Percentiles rank a stretch among this genome's conserved stretches.
Conservation (phyloP, 2,329 filamentous ascomycete species). For the Lithohypha guttulata region DNA sequence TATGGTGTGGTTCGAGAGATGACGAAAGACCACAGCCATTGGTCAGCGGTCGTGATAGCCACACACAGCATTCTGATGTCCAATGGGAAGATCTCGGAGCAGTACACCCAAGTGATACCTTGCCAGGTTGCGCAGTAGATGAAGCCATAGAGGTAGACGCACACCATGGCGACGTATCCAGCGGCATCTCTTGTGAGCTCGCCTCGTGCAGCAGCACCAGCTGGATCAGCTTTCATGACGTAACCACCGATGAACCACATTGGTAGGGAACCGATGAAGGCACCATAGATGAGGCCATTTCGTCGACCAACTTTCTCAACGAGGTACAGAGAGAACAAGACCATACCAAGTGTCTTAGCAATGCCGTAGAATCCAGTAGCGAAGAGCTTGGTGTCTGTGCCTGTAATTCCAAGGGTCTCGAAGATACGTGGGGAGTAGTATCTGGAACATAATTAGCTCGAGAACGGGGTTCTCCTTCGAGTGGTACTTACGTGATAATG, state of each 20-base stretch:
- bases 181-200: conserved; percentile 50
- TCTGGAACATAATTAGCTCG: no score
- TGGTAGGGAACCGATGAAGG: conserved; percentile 51
- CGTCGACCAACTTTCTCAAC: conserved; percentile 38
- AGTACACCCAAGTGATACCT: conserved; percentile 61
- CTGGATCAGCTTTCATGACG: conserved; percentile 53
- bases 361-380: conserved; percentile 62
- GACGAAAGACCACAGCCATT: conserved; percentile 26
- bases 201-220: conserved; percentile 40
- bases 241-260: conserved; percentile 67
- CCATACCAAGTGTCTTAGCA: conserved; percentile 27
- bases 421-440: conserved; percentile 65
- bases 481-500: conserved; percentile 40
- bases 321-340: conserved; percentile 31
- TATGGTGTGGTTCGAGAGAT: conserved; percentile 7
- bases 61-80: conserved; percentile 57
- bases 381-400: conserved; percentile 52
- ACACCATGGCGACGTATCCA: conserved; percentile 55
- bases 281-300: conserved; percentile 49
- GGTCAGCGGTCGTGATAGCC: conserved; percentile 54
- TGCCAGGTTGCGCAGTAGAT: conserved; percentile 59
- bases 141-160: conserved; percentile 62
- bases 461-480: no score
- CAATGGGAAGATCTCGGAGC: conserved; percentile 58
- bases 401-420: conserved; percentile 49